Evolutionary conservation across 2,329 filamentous ascomycete genomes (phyloP).

Genomic region (Curvularia verruculosa): DNA sequence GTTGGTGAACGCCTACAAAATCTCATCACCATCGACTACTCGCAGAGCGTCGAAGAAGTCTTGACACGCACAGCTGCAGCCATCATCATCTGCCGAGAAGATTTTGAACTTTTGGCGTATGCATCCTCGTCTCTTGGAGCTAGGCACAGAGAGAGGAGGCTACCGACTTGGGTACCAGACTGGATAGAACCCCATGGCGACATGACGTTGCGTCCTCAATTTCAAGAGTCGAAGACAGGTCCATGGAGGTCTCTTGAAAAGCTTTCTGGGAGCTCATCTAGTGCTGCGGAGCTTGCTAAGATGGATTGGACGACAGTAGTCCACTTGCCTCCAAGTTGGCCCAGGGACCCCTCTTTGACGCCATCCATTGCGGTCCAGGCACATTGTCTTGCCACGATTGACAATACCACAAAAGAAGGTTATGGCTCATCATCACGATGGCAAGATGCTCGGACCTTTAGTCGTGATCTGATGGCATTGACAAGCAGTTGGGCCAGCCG

Average conservation of each 20-base stretch:
- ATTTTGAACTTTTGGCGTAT: slow-evolving; percentile 17
- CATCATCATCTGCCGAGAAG: slow-evolving; percentile 17
- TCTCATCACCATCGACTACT: slow-evolving; percentile 19
- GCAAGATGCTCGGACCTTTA: slow-evolving; percentile 8
- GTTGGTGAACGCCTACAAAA: slow-evolving; percentile 16
- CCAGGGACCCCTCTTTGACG: neutral
- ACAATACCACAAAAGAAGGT: neutral
- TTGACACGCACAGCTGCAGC: slow-evolving; percentile 15
- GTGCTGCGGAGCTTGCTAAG: neutral
- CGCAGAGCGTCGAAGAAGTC: slow-evolving; percentile 18
- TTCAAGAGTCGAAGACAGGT: slow-evolving; percentile 11
- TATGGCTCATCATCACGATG: neutral
- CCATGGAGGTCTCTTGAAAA: slow-evolving; percentile 19
- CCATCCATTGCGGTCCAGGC: slow-evolving; percentile 10
- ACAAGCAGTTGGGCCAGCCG: neutral
- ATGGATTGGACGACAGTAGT: slow-evolving; percentile 10
- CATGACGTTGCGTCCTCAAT: slow-evolving; percentile 11
- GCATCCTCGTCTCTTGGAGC: slow-evolving; percentile 8
- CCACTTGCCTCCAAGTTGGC: slow-evolving; percentile 9
- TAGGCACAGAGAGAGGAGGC: neutral
- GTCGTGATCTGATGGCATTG: slow-evolving; percentile 1
- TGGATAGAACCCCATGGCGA: slow-evolving; percentile 12
- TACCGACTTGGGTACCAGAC: slow-evolving; percentile 22
- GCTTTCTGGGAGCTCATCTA: neutral
- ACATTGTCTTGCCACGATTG: slow-evolving; percentile 18